phyloP scores from a whole-genome alignment of 2,329 filamentous ascomycete genomes.

The Zasmidium citrigriseum region DNA sequence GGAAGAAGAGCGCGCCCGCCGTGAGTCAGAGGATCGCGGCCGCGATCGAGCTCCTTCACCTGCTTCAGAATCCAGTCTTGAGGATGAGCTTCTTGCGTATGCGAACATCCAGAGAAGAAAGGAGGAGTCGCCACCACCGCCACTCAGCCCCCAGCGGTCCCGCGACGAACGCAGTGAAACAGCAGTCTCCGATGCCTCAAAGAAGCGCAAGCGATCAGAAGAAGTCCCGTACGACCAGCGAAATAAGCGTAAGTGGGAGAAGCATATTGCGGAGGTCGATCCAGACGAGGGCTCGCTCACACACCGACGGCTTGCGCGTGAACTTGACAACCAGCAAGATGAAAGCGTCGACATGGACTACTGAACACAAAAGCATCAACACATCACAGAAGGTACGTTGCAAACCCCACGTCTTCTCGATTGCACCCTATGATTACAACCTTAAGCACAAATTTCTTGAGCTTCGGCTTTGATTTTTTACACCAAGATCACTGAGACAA shows the following conservation, averaged over 20 bases:
- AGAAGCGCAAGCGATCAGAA: constrained; percentile 15
- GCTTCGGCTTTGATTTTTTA: constrained; percentile 1
- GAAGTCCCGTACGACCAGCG: constrained; percentile 34
- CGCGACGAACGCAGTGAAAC: constrained; percentile 25
- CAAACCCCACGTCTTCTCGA: not conserved
- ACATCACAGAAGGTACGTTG: not conserved
- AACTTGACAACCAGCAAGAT: constrained; percentile 44
- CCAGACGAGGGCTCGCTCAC: constrained; percentile 42
- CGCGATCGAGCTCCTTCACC: constrained; percentile 16
- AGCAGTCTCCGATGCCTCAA: constrained; percentile 13
- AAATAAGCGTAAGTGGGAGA: constrained; percentile 39
- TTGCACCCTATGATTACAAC: not conserved
- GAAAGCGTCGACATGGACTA: constrained; percentile 52
- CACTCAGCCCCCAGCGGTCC: not conserved
- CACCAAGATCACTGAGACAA: not conserved
- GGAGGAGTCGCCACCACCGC: not conserved
- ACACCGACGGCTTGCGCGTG: constrained; percentile 46
- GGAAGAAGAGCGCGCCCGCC: constrained; percentile 12
- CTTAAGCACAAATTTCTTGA: not conserved
- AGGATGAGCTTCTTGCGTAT: constrained; percentile 24
- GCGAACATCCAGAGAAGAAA: constrained; percentile 13
- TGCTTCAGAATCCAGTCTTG: constrained; percentile 28
- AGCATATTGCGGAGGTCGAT: constrained; percentile 38
- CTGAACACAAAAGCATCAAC: constrained; percentile 21
- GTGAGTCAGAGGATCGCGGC: constrained; percentile 3